Percentiles rank a stretch among this genome's conserved stretches.
phyloP scores from a whole-genome alignment of 495 filamentous ascomycete species.

The Penicillium cataractarum region DNA sequence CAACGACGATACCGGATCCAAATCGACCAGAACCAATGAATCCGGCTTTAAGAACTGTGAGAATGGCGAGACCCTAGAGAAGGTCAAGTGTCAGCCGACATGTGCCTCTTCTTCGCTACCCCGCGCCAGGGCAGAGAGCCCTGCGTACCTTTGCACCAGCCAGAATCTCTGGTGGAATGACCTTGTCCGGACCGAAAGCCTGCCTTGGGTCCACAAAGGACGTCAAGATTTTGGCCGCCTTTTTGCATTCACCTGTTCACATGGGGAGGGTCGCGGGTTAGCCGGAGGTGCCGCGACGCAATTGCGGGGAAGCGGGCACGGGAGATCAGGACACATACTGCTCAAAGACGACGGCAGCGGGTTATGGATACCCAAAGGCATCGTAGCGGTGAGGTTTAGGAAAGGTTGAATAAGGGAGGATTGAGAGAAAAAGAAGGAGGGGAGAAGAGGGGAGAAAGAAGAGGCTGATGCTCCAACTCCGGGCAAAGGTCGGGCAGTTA shows the following conservation, averaged over 20 bases:
- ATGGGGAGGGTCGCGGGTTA: conserved; percentile 22
- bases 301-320: conserved; percentile 46
- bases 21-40: conserved; percentile 93
- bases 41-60: conserved; percentile 94
- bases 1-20: conserved; percentile 91
- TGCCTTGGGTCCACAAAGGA: conserved; percentile 95
- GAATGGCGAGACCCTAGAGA: conserved; percentile 82
- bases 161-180: conserved; percentile 91
- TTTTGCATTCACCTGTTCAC: conserved; percentile 77
- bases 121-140: conserved; percentile 2
- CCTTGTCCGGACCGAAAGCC: conserved; percentile 94
- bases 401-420: conserved; percentile 9
- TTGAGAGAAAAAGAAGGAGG: conserved; percentile 1
- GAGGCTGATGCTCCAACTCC: conserved; percentile 25
- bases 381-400: conserved; percentile 35
- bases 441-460: conserved; percentile 10
- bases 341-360: conserved; percentile 67
- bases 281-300: conserved; percentile 27
- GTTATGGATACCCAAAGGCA: conserved; percentile 69
- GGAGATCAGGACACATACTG: conserved; percentile 49
- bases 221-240: conserved; percentile 87
- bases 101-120: conserved; percentile 6
- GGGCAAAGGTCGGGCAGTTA: conserved; percentile 26
- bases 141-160: conserved; percentile 81
- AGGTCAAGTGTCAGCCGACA: conserved; percentile 18